Percentiles rank a stretch among this genome's conserved stretches.
Conservation (phyloP, 371 early-diverging fungal genomes). For the Lichtheimia ornata region DNA sequence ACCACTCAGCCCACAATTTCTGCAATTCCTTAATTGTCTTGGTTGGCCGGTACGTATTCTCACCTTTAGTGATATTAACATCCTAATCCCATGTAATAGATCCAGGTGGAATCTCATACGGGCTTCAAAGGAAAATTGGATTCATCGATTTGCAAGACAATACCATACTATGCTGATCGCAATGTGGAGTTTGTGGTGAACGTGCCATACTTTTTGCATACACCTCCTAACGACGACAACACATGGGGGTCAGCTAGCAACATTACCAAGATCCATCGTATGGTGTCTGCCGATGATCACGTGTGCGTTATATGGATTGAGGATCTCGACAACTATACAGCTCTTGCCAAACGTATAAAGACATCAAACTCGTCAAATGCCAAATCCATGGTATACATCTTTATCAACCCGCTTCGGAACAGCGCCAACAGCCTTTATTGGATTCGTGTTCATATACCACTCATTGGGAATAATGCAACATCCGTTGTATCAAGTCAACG, state of each 20-base stretch:
- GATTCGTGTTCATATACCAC: slow-evolving; percentile 51
- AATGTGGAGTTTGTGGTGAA: slow-evolving; percentile 74
- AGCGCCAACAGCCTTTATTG: slow-evolving; percentile 57
- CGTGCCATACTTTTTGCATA: slow-evolving; percentile 60
- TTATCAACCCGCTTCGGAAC: slow-evolving; percentile 58
- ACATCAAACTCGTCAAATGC: slow-evolving; percentile 17
- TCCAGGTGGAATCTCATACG: slow-evolving; percentile 54
- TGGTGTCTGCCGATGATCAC: slow-evolving; percentile 55
- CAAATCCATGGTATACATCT: slow-evolving; percentile 52
- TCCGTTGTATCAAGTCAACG: slow-evolving; percentile 38
- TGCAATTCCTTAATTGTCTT: slow-evolving; percentile 68
- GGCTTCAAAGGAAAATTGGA: slow-evolving; percentile 70
- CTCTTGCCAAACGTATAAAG: slow-evolving; percentile 37
- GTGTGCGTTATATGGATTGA: slow-evolving; percentile 72
- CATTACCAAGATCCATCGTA: slow-evolving; percentile 33
- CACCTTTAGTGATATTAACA: no score
- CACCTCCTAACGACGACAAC: slow-evolving; percentile 13
- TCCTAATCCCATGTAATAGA: slow-evolving; percentile 18
- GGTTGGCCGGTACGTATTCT: slow-evolving; percentile 69
- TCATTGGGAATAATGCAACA: slow-evolving; percentile 25
- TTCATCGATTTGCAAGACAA: slow-evolving; percentile 53
- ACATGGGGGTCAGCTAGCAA: slow-evolving; percentile 18
- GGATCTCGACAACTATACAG: slow-evolving; percentile 40
- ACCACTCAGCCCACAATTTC: slow-evolving; percentile 59
- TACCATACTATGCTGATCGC: slow-evolving; percentile 75